Conservation (phyloP, 345 rosid species). For the Murraya koenigii region DNA sequence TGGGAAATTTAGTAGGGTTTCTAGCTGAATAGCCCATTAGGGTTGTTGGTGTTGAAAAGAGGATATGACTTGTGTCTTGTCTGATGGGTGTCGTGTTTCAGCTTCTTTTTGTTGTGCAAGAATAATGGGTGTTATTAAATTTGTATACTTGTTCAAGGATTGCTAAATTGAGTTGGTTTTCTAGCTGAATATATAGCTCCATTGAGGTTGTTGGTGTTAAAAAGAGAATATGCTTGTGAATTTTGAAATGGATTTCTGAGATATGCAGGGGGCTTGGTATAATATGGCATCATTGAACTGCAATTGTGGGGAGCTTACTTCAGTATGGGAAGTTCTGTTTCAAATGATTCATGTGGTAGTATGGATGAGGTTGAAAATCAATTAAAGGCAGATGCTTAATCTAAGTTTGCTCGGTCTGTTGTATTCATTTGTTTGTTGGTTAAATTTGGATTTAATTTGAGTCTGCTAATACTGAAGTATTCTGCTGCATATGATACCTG, state of each 20-base stretch:
- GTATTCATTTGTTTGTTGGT: not conserved
- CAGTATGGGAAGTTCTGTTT: not conserved
- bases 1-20: not conserved
- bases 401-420: not conserved
- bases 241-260: not conserved
- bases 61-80: not conserved
- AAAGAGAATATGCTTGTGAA: not conserved
- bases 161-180: conserved; percentile 2
- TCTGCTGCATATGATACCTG: not conserved
- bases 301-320: not conserved
- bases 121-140: conserved; percentile 3
- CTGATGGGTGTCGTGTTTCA: not conserved
- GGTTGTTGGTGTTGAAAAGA: not conserved
- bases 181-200: conserved; percentile 12
- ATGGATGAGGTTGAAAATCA: not conserved
- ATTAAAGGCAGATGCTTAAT: not conserved
- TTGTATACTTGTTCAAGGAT: not conserved
- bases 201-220: not conserved
- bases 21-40: conserved; percentile 12
- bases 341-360: not conserved
- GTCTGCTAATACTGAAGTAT: not conserved
- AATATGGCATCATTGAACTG: not conserved
- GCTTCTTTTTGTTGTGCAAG: not conserved
- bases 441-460: not conserved
- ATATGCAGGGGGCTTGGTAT: not conserved